Evolutionary conservation across 179 eudicot species (phyloP).

Genomic region (Silene coronaria): DNA sequence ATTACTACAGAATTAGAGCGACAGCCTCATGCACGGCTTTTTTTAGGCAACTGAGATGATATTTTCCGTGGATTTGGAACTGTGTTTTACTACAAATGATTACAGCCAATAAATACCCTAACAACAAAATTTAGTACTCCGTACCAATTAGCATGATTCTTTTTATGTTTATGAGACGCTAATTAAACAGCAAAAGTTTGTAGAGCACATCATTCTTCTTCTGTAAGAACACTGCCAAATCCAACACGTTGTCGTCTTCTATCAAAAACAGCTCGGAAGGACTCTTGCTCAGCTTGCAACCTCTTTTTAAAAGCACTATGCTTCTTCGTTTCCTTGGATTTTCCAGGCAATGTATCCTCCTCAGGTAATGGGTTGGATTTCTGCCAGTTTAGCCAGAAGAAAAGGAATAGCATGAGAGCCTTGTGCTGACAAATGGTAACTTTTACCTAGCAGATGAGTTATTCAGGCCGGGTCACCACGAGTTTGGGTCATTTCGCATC

Average conservation of each 20-base stretch:
- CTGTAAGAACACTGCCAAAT: slow-evolving; percentile 44
- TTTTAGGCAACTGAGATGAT: not conserved
- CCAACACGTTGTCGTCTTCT: slow-evolving; percentile 68
- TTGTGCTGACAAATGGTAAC: too few relatives aligned
- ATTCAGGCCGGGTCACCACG: not conserved
- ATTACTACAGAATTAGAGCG: not conserved
- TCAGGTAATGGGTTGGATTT: slow-evolving; percentile 69
- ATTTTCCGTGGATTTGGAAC: not conserved
- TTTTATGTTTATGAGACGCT: not conserved
- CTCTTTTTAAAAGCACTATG: slow-evolving; percentile 61
- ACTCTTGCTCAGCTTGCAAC: slow-evolving; percentile 75
- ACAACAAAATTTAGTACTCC: not conserved
- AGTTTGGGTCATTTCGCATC: not conserved
- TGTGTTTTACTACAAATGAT: slow-evolving; percentile 5
- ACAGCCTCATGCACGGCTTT: not conserved
- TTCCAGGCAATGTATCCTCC: slow-evolving; percentile 36
- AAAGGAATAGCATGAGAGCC: not conserved
- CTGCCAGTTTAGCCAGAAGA: slow-evolving; percentile 36
- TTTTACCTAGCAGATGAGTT: not conserved
- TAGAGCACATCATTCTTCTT: slow-evolving; percentile 31
- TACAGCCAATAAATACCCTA: not conserved
- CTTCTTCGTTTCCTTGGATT: slow-evolving; percentile 35
- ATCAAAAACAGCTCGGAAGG: slow-evolving; percentile 81
- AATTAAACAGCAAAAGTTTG: slow-evolving; percentile 9
- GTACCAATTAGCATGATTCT: not conserved